These are phyloP conservation scores for Dendrobium chrysotoxum DNA, from an alignment of 106 monocot genomes.

Conservation along the genomic window DNA sequence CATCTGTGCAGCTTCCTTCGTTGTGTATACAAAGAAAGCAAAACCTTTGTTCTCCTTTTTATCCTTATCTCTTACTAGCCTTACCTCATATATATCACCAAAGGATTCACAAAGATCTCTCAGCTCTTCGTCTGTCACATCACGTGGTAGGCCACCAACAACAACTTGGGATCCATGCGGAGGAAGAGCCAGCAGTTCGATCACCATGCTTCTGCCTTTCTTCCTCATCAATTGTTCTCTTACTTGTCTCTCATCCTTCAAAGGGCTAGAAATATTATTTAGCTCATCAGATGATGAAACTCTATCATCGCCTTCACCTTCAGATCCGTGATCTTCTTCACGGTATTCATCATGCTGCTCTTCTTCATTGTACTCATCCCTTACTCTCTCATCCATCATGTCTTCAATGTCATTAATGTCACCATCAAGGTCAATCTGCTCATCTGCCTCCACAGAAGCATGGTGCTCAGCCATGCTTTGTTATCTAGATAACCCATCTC, in stretches of 20 bases:
- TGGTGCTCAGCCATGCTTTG: slow-evolving; percentile 56
- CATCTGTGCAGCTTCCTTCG: slow-evolving; percentile 67
- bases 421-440: slow-evolving; percentile 87
- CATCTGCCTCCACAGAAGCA: slow-evolving; percentile 54
- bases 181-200: slow-evolving; percentile 80
- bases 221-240: slow-evolving; percentile 29
- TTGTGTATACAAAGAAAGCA: slow-evolving; percentile 76
- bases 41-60: slow-evolving; percentile 87
- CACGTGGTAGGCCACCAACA: slow-evolving; percentile 80
- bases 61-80: slow-evolving; percentile 83
- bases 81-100: slow-evolving; percentile 88
- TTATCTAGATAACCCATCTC: slow-evolving; percentile 6
- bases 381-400: slow-evolving; percentile 65
- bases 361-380: slow-evolving; percentile 20
- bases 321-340: slow-evolving; percentile 22
- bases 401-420: slow-evolving; percentile 96
- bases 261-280: slow-evolving; percentile 21
- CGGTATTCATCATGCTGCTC: slow-evolving; percentile 21
- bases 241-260: slow-evolving; percentile 20
- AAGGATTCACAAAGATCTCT: slow-evolving; percentile 75
- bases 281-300: slow-evolving; percentile 17
- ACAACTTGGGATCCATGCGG: slow-evolving; percentile 97
- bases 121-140: slow-evolving; percentile 74
- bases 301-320: slow-evolving; percentile 31
- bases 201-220: slow-evolving; percentile 58